Conservation (phyloP, 2,329 filamentous ascomycete genomes). For the Cephalotrichum gorgonifer region DNA sequence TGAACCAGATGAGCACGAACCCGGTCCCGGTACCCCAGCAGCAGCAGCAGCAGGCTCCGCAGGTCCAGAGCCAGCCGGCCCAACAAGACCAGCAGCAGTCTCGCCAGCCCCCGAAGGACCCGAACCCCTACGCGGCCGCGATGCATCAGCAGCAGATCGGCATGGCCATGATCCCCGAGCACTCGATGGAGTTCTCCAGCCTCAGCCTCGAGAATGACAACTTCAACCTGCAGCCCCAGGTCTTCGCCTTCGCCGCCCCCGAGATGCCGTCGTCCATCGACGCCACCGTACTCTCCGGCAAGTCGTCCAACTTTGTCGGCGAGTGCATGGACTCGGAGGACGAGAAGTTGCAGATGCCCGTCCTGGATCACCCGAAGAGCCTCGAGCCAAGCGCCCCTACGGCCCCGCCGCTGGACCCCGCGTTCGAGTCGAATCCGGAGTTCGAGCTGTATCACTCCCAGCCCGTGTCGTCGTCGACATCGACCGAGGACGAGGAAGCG, state of each 20-base stretch:
- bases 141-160: slow-evolving; percentile 59
- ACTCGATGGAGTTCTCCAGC: slow-evolving; percentile 63
- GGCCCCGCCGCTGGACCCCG: slow-evolving; percentile 30
- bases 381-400: slow-evolving; percentile 18
- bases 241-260: slow-evolving; percentile 63
- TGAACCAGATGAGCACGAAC: slow-evolving; percentile 59
- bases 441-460: slow-evolving; percentile 51
- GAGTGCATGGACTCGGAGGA: slow-evolving; percentile 31
- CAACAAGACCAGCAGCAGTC: slow-evolving; percentile 30
- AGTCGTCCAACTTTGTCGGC: slow-evolving; percentile 47
- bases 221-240: slow-evolving; percentile 56
- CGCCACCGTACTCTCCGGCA: slow-evolving; percentile 57
- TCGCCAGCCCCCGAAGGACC: slow-evolving; percentile 52
- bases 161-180: slow-evolving; percentile 77
- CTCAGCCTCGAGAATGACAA: slow-evolving; percentile 47
- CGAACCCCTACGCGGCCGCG: slow-evolving; percentile 48
- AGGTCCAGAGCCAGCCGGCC: slow-evolving; percentile 17
- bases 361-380: slow-evolving; percentile 33
- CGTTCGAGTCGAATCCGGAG: slow-evolving; percentile 52
- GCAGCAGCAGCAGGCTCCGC: slow-evolving; percentile 16
- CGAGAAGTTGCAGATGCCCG: slow-evolving; percentile 46
- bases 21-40: slow-evolving; percentile 33
- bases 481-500: slow-evolving; percentile 17
- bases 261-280: slow-evolving; percentile 52
- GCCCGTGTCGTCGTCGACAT: too few species aligned